phyloP scores from a whole-genome alignment of 768 basidiomycete genomes.

The Thelephora aurantiotincta region DNA sequence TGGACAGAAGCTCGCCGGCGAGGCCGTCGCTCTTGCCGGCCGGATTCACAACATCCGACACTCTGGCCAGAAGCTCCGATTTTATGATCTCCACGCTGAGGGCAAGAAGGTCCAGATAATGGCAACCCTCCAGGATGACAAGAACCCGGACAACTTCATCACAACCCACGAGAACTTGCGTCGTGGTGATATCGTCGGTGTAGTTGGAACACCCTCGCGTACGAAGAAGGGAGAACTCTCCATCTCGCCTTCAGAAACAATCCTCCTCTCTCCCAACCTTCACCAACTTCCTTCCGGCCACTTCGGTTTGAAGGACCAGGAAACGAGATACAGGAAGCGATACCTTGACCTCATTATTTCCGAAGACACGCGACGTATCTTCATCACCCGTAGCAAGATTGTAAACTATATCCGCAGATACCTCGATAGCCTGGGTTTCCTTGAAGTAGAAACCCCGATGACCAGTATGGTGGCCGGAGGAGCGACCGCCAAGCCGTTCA shows the following conservation, averaged over 20 bases:
- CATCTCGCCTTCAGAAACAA: slow-evolving; percentile 66
- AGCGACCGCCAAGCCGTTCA: slow-evolving; percentile 95
- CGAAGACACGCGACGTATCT: slow-evolving; percentile 77
- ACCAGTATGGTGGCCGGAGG: slow-evolving; percentile 94
- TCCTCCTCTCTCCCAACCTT: slow-evolving; percentile 88
- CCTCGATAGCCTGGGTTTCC: slow-evolving; percentile 83
- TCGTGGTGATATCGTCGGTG: slow-evolving; percentile 93
- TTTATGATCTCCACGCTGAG: slow-evolving; percentile 91
- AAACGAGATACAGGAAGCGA: slow-evolving; percentile 95
- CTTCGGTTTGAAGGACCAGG: slow-evolving; percentile 94
- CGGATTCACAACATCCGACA: slow-evolving; percentile 84
- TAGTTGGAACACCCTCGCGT: slow-evolving; percentile 76
- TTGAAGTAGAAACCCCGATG: slow-evolving; percentile 99
- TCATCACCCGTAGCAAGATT: slow-evolving; percentile 78
- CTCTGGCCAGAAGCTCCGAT: slow-evolving; percentile 71
- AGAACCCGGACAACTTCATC: slow-evolving; percentile 49
- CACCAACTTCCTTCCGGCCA: slow-evolving; percentile 90
- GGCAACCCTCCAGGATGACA: slow-evolving; percentile 74
- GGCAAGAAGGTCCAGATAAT: slow-evolving; percentile 91
- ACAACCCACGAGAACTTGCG: slow-evolving; percentile 75
- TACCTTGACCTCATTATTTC: slow-evolving; percentile 97
- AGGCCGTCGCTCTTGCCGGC: slow-evolving; percentile 64
- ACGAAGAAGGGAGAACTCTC: slow-evolving; percentile 95
- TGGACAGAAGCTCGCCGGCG: slow-evolving; percentile 49
- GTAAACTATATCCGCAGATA: slow-evolving; percentile 89